Percentiles rank a stretch among this genome's conserved stretches.
These are phyloP conservation scores for Tolypocladium album DNA, from an alignment of 2,329 filamentous ascomycete species.

Conservation along the genomic window DNA sequence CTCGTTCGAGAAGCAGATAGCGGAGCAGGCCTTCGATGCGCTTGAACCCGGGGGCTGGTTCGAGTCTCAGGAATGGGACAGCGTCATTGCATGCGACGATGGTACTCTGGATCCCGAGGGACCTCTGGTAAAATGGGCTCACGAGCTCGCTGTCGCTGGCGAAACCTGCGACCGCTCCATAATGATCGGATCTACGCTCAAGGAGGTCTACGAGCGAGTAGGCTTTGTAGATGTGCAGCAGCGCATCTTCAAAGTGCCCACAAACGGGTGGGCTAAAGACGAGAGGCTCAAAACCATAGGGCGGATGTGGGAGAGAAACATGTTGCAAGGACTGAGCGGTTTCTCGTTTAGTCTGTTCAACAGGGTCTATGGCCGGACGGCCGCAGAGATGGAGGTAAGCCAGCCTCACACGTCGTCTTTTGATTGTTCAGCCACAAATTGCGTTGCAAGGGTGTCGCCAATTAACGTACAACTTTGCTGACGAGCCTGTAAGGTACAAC, in stretches of 20 bases:
- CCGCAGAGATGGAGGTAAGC: slow-evolving; percentile 38
- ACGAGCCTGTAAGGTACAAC: slow-evolving; percentile 25
- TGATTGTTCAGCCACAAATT: neutral
- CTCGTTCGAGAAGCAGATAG: slow-evolving; percentile 35
- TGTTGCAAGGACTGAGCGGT: slow-evolving; percentile 31
- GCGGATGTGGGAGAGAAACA: slow-evolving; percentile 32
- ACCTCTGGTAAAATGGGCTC: slow-evolving; percentile 27
- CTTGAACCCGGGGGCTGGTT: slow-evolving; percentile 43
- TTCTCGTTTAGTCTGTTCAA: slow-evolving; percentile 31
- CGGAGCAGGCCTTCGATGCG: slow-evolving; percentile 38
- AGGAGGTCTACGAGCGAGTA: slow-evolving; percentile 29
- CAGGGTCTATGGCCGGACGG: slow-evolving; percentile 26
- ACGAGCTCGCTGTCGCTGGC: slow-evolving; percentile 28
- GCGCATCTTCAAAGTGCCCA: slow-evolving; percentile 40
- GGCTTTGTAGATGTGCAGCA: slow-evolving; percentile 47
- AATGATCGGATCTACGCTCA: slow-evolving; percentile 20
- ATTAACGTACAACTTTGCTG: neutral
- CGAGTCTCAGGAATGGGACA: slow-evolving; percentile 39
- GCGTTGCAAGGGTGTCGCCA: neutral
- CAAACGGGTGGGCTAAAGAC: slow-evolving; percentile 42
- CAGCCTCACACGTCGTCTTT: neutral
- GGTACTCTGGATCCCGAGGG: slow-evolving; percentile 27
- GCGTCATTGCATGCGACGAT: slow-evolving; percentile 31
- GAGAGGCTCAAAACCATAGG: slow-evolving; percentile 31
- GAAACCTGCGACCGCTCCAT: slow-evolving; percentile 25